phyloP scores from a whole-genome alignment of 1,284 basidiomycete genomes.

The Cystobasidium pallidum region DNA sequence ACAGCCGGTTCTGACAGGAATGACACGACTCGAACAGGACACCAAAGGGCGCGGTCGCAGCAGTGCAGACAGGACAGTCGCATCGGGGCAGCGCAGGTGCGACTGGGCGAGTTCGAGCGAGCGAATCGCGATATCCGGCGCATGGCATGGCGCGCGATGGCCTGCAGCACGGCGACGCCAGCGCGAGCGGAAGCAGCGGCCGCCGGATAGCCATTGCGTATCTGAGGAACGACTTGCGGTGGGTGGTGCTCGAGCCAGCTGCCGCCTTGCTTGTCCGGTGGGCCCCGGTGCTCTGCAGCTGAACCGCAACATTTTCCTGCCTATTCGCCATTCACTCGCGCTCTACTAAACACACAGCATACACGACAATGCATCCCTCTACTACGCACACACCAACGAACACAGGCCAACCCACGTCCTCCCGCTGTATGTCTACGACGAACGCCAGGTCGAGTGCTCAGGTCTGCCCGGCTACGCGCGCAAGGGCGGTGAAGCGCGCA shows the following conservation, averaged over 20 bases:
- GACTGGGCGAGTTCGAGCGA: too few species aligned
- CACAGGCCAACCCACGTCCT: constrained; percentile 59
- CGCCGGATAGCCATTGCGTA: constrained; percentile 53
- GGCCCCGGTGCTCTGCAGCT: too few species aligned
- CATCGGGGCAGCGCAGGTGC: too few species aligned
- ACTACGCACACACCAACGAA: constrained; percentile 43
- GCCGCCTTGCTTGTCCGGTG: too few species aligned
- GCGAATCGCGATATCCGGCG: too few species aligned
- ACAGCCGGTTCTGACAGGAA: too few species aligned
- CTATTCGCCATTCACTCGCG: too few species aligned
- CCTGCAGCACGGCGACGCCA: not conserved
- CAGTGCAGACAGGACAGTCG: too few species aligned
- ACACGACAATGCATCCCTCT: constrained; percentile 28
- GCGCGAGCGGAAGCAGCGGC: constrained; percentile 14
- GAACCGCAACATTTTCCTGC: too few species aligned
- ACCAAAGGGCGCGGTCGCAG: too few species aligned
- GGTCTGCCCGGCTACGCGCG: constrained; percentile 58
- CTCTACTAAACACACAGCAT: constrained; percentile 16
- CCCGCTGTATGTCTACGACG: constrained; percentile 63
- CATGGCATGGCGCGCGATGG: not conserved
- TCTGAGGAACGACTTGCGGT: constrained; percentile 58
- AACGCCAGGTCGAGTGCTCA: constrained; percentile 61
- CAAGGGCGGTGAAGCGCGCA: constrained; percentile 55
- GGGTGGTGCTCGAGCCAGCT: not conserved
- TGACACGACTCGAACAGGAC: too few species aligned